A percentile compares a stretch with the other conserved stretches of the same genome.
Evolutionary conservation across 1,139 yeast species (phyloP).

Genomic region (Taphrina populina): DNA sequence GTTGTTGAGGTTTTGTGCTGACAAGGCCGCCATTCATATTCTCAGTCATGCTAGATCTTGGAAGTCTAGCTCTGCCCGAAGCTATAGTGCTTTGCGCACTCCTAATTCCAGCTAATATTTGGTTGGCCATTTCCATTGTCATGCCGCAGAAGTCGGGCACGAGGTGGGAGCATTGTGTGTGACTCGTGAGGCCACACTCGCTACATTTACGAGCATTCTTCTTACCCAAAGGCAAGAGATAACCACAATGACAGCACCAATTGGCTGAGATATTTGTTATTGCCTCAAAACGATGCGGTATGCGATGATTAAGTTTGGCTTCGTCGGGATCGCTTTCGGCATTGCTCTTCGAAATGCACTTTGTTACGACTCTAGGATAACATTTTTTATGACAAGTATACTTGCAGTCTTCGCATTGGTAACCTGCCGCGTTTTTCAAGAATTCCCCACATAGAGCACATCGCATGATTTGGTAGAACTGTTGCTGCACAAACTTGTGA

Average conservation of each 20-base stretch:
- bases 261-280: slow-evolving; percentile 90
- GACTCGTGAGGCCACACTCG: slow-evolving; percentile 95
- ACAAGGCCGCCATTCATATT: slow-evolving; percentile 29
- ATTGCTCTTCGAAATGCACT: slow-evolving; percentile 87
- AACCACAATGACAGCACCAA: slow-evolving; percentile 99
- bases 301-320: slow-evolving; percentile 88
- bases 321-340: slow-evolving; percentile 84
- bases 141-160: slow-evolving; percentile 98
- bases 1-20: slow-evolving; percentile 9
- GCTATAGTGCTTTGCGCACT: slow-evolving; percentile 51
- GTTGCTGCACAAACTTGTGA: slow-evolving; percentile 93
- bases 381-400: slow-evolving; percentile 94
- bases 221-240: slow-evolving; percentile 89
- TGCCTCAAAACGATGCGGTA: slow-evolving; percentile 93
- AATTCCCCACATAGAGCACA: slow-evolving; percentile 97
- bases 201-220: slow-evolving; percentile 92
- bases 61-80: slow-evolving; percentile 41
- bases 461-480: slow-evolving; percentile 92
- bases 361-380: slow-evolving; percentile 88
- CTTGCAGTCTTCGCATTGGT: slow-evolving; percentile 93
- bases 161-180: slow-evolving; percentile 84
- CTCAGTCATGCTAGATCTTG: slow-evolving; percentile 23
- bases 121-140: slow-evolving; percentile 96
- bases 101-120: slow-evolving; percentile 78
- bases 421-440: slow-evolving; percentile 80